Evolutionary conservation across 78 protist genomes (phyloP).

Genomic region (Parvularia atlantis): DNA sequence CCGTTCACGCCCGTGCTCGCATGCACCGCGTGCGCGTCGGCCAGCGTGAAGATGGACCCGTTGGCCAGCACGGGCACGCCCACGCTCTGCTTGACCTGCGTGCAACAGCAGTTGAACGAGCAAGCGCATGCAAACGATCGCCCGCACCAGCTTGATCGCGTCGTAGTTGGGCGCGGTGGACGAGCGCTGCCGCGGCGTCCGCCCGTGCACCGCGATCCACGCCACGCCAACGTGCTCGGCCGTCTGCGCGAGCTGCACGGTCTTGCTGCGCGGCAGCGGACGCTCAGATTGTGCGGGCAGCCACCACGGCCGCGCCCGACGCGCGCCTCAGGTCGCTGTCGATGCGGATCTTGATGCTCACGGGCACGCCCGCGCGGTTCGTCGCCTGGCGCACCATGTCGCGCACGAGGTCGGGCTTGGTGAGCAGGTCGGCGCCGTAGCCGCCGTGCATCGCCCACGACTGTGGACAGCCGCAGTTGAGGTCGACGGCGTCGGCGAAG

Average conservation of each 20-base stretch:
- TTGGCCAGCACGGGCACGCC: slow-evolving; percentile 68
- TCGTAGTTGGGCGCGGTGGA: slow-evolving; percentile 44
- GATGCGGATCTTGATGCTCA: slow-evolving; percentile 54
- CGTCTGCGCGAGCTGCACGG: slow-evolving; percentile 41
- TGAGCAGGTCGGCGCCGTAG: slow-evolving; percentile 39
- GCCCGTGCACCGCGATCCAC: slow-evolving; percentile 74
- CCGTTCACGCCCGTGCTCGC: slow-evolving; percentile 41
- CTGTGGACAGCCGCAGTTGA: slow-evolving; percentile 86
- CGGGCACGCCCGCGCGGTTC: slow-evolving; percentile 14
- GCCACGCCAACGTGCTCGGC: slow-evolving; percentile 59
- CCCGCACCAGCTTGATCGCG: slow-evolving; percentile 42
- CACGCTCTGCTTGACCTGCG: slow-evolving; percentile 21
- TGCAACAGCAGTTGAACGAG: no score
- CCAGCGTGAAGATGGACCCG: slow-evolving; percentile 45
- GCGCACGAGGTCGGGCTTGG: slow-evolving; percentile 35
- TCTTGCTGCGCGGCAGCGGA: slow-evolving; percentile 6
- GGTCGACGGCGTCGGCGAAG: slow-evolving; percentile 37
- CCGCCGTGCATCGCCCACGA: slow-evolving; percentile 68
- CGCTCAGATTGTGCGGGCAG: no score
- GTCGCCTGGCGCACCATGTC: slow-evolving; percentile 41
- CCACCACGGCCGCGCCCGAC: background rate
- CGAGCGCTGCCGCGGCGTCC: slow-evolving; percentile 34
- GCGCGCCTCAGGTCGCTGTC: slow-evolving; percentile 19
- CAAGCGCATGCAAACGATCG: background rate
- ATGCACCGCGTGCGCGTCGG: slow-evolving; percentile 22